phyloP scores from a whole-genome alignment of 2,329 filamentous ascomycete species.

The Aspergillus unguis region DNA sequence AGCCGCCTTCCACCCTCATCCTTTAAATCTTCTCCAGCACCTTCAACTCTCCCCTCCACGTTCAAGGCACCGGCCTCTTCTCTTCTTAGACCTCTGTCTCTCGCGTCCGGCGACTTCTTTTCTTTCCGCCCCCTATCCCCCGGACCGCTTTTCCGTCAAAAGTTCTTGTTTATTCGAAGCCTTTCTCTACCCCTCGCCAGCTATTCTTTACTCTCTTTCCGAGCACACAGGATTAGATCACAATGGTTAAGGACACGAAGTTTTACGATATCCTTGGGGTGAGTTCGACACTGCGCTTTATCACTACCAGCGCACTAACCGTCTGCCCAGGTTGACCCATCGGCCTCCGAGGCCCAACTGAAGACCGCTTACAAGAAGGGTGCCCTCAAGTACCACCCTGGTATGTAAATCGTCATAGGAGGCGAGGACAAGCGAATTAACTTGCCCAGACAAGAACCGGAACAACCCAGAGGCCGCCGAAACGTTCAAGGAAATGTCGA shows the following conservation, averaged over 20 bases:
- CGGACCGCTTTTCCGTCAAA: constrained; percentile 16
- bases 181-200: constrained; percentile 5
- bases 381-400: constrained; percentile 82
- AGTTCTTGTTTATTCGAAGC: constrained; percentile 18
- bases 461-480: constrained; percentile 90
- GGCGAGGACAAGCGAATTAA: constrained; percentile 2
- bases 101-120: constrained; percentile 8
- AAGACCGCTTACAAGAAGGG: constrained; percentile 95
- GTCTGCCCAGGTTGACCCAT: constrained; percentile 65
- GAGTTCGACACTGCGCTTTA: constrained; percentile 21
- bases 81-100: constrained; percentile 8
- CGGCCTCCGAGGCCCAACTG: constrained; percentile 77
- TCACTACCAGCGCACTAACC: constrained; percentile 20
- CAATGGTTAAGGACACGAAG: constrained; percentile 52
- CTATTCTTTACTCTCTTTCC: constrained; percentile 5
- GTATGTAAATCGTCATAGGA: constrained; percentile 56
- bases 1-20: constrained; percentile 14
- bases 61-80: constrained; percentile 3
- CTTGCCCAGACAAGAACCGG: constrained; percentile 79
- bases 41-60: constrained; percentile 11
- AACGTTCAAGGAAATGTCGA: constrained; percentile 97
- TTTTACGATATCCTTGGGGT: constrained; percentile 50
- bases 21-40: neutral
- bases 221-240: constrained; percentile 26
- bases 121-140: constrained; percentile 7